Base-by-base conservation (phyloP, 2,329 filamentous ascomycete genomes). In the Septoria linicola region DNA sequence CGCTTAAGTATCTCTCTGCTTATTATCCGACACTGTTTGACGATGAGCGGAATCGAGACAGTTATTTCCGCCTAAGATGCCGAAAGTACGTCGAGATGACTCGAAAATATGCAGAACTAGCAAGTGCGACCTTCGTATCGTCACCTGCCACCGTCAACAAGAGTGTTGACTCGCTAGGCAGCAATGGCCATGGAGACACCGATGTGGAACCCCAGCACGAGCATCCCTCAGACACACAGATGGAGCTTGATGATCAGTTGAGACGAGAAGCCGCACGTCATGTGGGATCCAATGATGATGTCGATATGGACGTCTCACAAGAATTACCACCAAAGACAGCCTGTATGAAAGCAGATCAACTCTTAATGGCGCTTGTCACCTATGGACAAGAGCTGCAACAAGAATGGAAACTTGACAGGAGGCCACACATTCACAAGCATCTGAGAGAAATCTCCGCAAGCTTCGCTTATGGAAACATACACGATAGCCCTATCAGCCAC, bases 21-120 rank as follows among this genome's bases (percentile, higher is more conserved):
- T 88, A 84, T 64, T 99, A 96, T 63, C 87, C 89, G 4, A 78
- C 80, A 19, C 89, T 97, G 1, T 78, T 99, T 14, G 78, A 82
- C 40, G 81, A 88, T 17, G 64, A 63, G 21, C 44, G 61, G 35
- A 89, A 96, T 64, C 83, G 88, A 48, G 83, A 89, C 47, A 89
- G 96, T 13, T 84, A 91, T 66, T 97, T 99, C 72, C 87, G 85
- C 51, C 76, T 99, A 41, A 83, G 86, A 59, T 96, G 91, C 66
- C 84, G 90, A 54, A 95, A 93, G 67, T 96, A 97, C 68, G 85
- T 97, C 54, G 93, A 99, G 70, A 92, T 99, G 85, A 89, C 95
- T 63, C 81, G 87, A 34, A 81, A 80, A 51, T 84, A 84, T 30
- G 83, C 85, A 2, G 86, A 91, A 60, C 70, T 87, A 14, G 78